Base-by-base conservation (phyloP, 495 filamentous ascomycete species). In the Tuber calosporum region DNA sequence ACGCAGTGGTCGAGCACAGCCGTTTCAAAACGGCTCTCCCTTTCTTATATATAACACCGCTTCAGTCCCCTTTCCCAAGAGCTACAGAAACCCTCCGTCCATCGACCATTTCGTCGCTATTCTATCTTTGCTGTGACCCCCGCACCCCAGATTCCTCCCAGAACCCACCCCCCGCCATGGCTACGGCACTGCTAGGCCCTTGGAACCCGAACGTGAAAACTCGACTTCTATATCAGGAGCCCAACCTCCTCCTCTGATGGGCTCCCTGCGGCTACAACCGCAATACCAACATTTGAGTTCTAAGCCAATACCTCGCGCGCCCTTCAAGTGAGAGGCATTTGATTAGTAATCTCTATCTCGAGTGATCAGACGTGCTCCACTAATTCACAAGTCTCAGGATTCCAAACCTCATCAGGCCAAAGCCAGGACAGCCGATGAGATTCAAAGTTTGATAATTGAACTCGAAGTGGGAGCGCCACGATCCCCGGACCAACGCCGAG, bases 11-110 rank as follows among this genome's bases (percentile, higher is more conserved):
- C 11, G 26, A 34, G 11, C 11, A 62, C 13, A 34, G 53, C 53
- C 26, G 53, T 62, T 62, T 62, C 53, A 62, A 62, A 62, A 62
- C 45, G 45, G 45, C 26, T 62, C 53, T 62, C 53, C 26, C 30
- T 62, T 62, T 62, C 13, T 62, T 62, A 62, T 62, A 62, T 62
- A 62, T 34, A 62, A 19, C 26, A 62, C 8, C 26, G 26, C 26
- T 34, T 62, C 53, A 34, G 26, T 5, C 34, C 53, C 53, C 53
- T 34, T 30, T 13, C 53, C 53, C 53, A 62, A 62, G 53, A 34
- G 53, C 53, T 62, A 62, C 26, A 62, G 53, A 30, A 62, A 62
- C 3, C 53, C 26, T 17, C 53, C 3, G 34, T 34, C 53, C 53
- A 15, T 15, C 53, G 53, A 19, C 53, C 13, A 30, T 62, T 4